These are phyloP conservation scores for Smittium culicis DNA, from an alignment of 371 early-diverging fungal genomes.

Conservation along the genomic window DNA sequence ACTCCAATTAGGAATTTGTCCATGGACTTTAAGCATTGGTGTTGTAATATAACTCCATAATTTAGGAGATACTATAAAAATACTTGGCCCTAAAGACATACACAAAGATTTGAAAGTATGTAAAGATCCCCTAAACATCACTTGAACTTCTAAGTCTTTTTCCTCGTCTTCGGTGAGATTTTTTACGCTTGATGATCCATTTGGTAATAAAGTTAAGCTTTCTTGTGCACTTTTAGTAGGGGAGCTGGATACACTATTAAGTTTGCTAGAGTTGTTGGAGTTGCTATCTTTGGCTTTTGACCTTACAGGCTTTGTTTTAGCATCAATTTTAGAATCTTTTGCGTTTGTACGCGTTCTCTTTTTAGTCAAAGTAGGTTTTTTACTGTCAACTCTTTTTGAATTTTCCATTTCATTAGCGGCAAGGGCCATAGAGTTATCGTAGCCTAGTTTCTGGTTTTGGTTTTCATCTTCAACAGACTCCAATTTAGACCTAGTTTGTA, in stretches of 20 bases:
- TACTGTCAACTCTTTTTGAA: slow-evolving; percentile 1
- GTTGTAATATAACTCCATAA: slow-evolving; percentile 57
- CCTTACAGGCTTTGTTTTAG: too few species aligned
- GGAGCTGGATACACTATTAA: slow-evolving; percentile 11
- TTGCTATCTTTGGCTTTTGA: neutral
- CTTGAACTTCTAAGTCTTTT: slow-evolving; percentile 34
- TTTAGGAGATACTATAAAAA: slow-evolving; percentile 60
- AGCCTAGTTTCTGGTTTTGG: neutral
- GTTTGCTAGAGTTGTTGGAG: neutral
- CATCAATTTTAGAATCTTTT: slow-evolving; percentile 9
- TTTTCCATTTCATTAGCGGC: neutral
- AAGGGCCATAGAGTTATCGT: slow-evolving; percentile 3
- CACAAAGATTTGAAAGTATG: slow-evolving; percentile 53
- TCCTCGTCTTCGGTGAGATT: slow-evolving; percentile 33
- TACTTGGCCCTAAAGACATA: slow-evolving; percentile 45
- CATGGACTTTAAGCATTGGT: slow-evolving; percentile 34
- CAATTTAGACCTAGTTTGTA: slow-evolving; percentile 14
- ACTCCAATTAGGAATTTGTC: slow-evolving; percentile 12
- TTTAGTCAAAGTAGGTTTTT: slow-evolving; percentile 14
- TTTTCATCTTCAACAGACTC: neutral
- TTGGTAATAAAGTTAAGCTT: neutral
- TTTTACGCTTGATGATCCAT: neutral
- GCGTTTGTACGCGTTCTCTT: slow-evolving; percentile 16
- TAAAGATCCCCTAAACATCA: slow-evolving; percentile 74
- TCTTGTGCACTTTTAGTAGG: neutral